Percentiles rank a stretch among this genome's conserved stretches.
These are phyloP conservation scores for Tetrapisispora nanseiensis DNA, from an alignment of 805 yeast species.

Conservation along the genomic window DNA sequence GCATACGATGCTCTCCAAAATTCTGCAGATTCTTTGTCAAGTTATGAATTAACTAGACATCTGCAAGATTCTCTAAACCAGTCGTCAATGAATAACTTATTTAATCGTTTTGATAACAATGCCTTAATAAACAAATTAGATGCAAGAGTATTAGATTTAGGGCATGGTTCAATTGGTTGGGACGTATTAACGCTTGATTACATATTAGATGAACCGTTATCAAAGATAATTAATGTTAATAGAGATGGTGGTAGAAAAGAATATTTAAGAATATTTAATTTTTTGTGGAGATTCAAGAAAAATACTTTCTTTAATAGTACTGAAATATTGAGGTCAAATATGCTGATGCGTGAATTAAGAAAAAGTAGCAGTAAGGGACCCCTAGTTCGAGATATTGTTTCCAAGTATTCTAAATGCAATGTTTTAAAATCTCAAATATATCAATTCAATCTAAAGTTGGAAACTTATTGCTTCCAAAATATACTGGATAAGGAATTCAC, in stretches of 20 bases:
- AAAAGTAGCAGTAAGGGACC: slow-evolving; percentile 16
- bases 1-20: slow-evolving; percentile 45
- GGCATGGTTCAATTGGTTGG: slow-evolving; percentile 77
- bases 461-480: slow-evolving; percentile 24
- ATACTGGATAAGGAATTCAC: slow-evolving; percentile 27
- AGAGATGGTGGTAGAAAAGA: slow-evolving; percentile 39
- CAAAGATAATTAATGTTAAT: slow-evolving; percentile 44
- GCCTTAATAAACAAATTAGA: slow-evolving; percentile 51
- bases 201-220: slow-evolving; percentile 41
- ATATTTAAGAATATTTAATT: slow-evolving; percentile 74
- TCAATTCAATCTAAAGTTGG: slow-evolving; percentile 27
- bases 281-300: slow-evolving; percentile 70
- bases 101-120: slow-evolving; percentile 29
- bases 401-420: slow-evolving; percentile 24
- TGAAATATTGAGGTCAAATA: slow-evolving; percentile 37
- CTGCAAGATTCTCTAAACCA: slow-evolving; percentile 53
- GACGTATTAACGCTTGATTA: slow-evolving; percentile 86
- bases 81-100: slow-evolving; percentile 39
- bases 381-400: slow-evolving; percentile 20
- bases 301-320: slow-evolving; percentile 42
- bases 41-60: slow-evolving; percentile 55
- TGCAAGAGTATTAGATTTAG: slow-evolving; percentile 69
- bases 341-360: slow-evolving; percentile 25
- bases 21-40: slow-evolving; percentile 53
- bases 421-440: slow-evolving; percentile 29